These are phyloP conservation scores for Rhododendron williamsianum DNA, from an alignment of 148 eudicot genomes.

Conservation along the genomic window DNA sequence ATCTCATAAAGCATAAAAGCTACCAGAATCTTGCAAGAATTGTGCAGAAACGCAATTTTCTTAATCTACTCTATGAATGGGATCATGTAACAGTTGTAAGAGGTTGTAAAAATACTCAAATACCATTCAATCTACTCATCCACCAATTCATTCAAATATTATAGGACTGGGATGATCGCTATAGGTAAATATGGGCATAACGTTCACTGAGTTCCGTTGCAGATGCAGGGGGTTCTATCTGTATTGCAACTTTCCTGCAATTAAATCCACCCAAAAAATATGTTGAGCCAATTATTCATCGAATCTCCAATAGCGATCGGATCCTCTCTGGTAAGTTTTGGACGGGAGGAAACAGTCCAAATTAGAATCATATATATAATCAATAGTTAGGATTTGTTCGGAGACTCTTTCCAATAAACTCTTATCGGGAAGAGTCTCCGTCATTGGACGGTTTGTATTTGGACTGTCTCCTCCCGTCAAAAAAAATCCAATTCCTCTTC, in stretches of 20 bases:
- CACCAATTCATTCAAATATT: slow-evolving; percentile 1
- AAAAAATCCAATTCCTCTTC: too few species aligned
- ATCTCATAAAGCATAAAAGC: neutral
- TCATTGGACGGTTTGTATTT: too few species aligned
- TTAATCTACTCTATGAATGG: neutral
- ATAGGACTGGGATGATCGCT: neutral
- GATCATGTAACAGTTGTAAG: neutral
- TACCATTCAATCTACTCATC: neutral
- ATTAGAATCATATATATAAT: too few species aligned
- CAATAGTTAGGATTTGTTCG: too few species aligned
- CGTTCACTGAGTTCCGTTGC: neutral
- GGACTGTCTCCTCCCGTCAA: too few species aligned
- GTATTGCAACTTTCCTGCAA: neutral
- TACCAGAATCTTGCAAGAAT: neutral
- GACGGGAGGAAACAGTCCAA: too few species aligned
- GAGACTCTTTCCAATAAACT: too few species aligned
- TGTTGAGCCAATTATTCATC: neutral
- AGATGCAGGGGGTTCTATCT: neutral
- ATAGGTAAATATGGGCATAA: neutral
- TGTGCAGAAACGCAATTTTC: neutral
- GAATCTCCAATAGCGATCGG: neutral
- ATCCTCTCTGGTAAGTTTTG: neutral
- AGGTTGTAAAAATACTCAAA: neutral
- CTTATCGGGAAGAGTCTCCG: too few species aligned
- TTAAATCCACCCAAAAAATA: neutral